A percentile compares a stretch with the other conserved stretches of the same genome.
phyloP scores from a whole-genome alignment of 148 eudicot genomes.

The Camellia japonica region DNA sequence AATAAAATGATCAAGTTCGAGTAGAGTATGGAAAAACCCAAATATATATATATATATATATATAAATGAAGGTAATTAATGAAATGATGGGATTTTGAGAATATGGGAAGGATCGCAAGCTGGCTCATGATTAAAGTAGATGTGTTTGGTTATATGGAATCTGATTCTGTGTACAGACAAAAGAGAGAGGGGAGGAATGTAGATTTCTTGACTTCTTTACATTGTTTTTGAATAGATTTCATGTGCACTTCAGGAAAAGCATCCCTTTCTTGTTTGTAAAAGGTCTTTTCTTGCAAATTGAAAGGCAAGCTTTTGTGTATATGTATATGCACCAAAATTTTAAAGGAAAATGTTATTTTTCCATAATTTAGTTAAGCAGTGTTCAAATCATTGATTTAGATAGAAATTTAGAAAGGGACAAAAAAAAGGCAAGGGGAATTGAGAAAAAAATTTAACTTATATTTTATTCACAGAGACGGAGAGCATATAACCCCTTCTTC shows the following conservation, averaged over 20 bases:
- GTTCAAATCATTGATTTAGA: too few species aligned
- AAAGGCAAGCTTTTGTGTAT: not conserved
- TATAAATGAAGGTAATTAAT: not conserved
- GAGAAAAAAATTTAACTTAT: too few species aligned
- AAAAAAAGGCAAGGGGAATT: too few species aligned
- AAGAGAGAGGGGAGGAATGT: not conserved
- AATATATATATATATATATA: not conserved
- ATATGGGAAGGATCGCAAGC: not conserved
- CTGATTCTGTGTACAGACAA: not conserved
- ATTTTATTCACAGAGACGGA: too few species aligned
- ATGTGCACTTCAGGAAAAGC: not conserved
- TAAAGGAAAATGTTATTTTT: too few species aligned
- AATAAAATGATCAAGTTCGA: not conserved
- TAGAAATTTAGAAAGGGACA: too few species aligned
- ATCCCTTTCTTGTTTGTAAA: slow-evolving; percentile 12
- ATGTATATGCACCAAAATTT: too few species aligned
- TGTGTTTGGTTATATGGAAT: slow-evolving; percentile 1
- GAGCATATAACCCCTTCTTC: too few species aligned
- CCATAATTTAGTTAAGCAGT: too few species aligned
- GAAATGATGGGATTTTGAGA: not conserved
- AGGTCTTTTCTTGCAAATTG: not conserved
- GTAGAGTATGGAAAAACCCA: not conserved
- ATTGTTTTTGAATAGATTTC: not conserved
- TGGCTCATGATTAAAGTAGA: not conserved
- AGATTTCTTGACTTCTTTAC: slow-evolving; percentile 13